phyloP scores from a whole-genome alignment of 2,329 filamentous ascomycete species.

The Ceratocystis colombiana region DNA sequence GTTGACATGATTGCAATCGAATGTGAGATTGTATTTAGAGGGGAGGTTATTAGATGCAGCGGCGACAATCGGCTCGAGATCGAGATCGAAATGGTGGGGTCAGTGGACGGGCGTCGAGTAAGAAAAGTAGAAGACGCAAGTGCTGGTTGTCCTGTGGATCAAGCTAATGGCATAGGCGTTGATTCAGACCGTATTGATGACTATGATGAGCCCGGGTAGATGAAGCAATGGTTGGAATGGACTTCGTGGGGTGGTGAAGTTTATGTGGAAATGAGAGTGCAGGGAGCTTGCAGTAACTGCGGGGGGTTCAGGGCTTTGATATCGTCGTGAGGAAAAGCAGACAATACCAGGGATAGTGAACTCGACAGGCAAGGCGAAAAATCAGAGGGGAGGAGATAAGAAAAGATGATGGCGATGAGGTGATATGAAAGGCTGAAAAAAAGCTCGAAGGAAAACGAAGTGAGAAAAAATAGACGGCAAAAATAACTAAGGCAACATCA shows the following conservation, averaged over 20 bases:
- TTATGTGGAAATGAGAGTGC: slow-evolving; percentile 14
- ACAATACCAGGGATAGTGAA: not conserved
- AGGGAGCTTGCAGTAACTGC: slow-evolving; percentile 24
- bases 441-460: not conserved
- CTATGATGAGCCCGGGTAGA: slow-evolving; percentile 2
- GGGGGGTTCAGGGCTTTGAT: slow-evolving; percentile 21
- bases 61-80: slow-evolving; percentile 13
- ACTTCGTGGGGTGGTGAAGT: slow-evolving; percentile 13
- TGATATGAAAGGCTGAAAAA: slow-evolving; percentile 2
- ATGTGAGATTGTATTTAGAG: slow-evolving; percentile 16
- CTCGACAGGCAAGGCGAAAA: not conserved
- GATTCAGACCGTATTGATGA: slow-evolving; percentile 9
- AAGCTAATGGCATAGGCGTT: slow-evolving; percentile 12
- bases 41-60: not conserved
- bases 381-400: not conserved
- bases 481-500: slow-evolving; percentile 2
- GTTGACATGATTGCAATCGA: slow-evolving; percentile 40
- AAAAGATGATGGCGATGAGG: slow-evolving; percentile 18
- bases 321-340: slow-evolving; percentile 8
- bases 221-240: slow-evolving; percentile 12
- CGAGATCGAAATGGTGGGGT: slow-evolving; percentile 2
- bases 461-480: slow-evolving; percentile 1
- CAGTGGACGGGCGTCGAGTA: slow-evolving; percentile 10
- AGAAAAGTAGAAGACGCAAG: slow-evolving; percentile 2
- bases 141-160: not conserved